Evolutionary conservation across 2,329 filamentous ascomycete genomes (phyloP).

Genomic region (Sporothrix brasiliensis): DNA sequence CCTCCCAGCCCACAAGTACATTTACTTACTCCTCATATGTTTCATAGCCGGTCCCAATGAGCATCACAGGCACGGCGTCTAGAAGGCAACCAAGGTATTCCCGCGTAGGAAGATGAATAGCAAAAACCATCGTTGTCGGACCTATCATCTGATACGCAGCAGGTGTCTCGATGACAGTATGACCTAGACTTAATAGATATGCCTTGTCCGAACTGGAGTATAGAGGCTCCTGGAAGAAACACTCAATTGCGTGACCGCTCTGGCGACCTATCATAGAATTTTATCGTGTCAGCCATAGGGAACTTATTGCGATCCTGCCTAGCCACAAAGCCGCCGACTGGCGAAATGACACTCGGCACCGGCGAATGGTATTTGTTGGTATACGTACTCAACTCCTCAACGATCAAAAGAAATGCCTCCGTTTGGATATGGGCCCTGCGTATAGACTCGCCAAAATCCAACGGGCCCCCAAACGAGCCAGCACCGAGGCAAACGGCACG

Average conservation of each 20-base stretch:
- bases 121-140: conserved; percentile 58
- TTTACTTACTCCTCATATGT: conserved; percentile 55
- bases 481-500: conserved; percentile 59
- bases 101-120: conserved; percentile 61
- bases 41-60: conserved; percentile 60
- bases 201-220: conserved; percentile 53
- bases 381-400: conserved; percentile 49
- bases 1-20: background rate
- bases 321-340: background rate
- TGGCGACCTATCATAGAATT: conserved; percentile 36
- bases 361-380: background rate
- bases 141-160: conserved; percentile 56
- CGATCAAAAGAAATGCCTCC: conserved; percentile 54
- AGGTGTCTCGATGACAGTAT: conserved; percentile 56
- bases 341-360: background rate
- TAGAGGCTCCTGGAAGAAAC: conserved; percentile 58
- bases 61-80: conserved; percentile 53
- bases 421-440: conserved; percentile 56
- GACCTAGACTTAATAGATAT: conserved; percentile 61
- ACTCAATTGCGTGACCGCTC: conserved; percentile 44
- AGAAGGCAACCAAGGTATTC: conserved; percentile 58
- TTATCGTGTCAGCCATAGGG: background rate
- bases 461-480: conserved; percentile 59
- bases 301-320: background rate
- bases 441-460: conserved; percentile 50